Conservation (phyloP, 192 early-diverging fungal species). For the Pilobolus umbonatus region DNA sequence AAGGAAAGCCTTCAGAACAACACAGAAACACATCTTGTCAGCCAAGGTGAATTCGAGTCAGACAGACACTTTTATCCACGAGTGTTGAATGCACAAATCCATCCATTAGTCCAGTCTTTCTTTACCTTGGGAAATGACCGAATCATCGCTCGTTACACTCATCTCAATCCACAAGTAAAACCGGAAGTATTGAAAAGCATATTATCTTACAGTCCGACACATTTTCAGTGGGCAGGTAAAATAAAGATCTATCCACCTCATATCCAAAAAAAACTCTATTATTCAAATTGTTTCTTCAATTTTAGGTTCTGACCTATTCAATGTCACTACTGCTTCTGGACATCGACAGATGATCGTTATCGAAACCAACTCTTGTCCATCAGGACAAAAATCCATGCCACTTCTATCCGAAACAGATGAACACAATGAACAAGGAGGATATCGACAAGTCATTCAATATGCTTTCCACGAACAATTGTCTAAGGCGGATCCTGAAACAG, state of each 20-base stretch:
- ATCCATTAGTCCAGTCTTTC: conserved; percentile 81
- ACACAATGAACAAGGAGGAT: conserved; percentile 68
- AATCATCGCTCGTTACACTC: conserved; percentile 82
- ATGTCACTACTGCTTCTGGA: conserved; percentile 76
- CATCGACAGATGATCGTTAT: conserved; percentile 91
- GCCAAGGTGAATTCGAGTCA: conserved; percentile 68
- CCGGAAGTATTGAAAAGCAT: conserved; percentile 54
- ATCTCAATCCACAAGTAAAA: conserved; percentile 80
- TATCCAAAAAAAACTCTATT: background rate
- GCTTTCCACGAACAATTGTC: conserved; percentile 71
- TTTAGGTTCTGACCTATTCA: conserved; percentile 80
- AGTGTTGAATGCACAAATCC: conserved; percentile 83
- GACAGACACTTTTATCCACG: conserved; percentile 86
- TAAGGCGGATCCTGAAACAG: conserved; percentile 53
- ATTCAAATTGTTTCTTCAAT: background rate
- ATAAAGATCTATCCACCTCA: conserved; percentile 7
- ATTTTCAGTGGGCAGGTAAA: conserved; percentile 82
- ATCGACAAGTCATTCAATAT: conserved; percentile 72
- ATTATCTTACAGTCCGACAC: conserved; percentile 63
- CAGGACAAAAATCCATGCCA: conserved; percentile 90
- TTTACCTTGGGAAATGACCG: conserved; percentile 83
- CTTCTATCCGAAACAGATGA: conserved; percentile 74
- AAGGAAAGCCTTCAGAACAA: background rate
- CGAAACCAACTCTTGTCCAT: conserved; percentile 89
- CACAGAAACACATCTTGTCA: conserved; percentile 17